Evolutionary conservation across 441 rosid genomes (phyloP).

Genomic region (Erodium texanum): DNA sequence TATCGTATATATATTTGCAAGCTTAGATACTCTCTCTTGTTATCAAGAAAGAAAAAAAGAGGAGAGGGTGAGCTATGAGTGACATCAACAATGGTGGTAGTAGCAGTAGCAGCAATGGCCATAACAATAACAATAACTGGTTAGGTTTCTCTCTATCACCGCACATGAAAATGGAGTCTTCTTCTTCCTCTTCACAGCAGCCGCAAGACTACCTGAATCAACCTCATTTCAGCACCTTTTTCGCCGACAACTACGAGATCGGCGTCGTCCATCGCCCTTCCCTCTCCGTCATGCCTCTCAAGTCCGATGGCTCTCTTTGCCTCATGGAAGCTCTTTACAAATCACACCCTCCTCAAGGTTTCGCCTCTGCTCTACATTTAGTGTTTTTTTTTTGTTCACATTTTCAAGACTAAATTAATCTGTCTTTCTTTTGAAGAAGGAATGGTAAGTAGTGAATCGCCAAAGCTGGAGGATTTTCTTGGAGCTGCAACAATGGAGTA

Average conservation of each 20-base stretch:
- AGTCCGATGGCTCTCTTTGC: slow-evolving; percentile 96
- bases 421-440: slow-evolving; percentile 18
- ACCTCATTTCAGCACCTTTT: too few species aligned
- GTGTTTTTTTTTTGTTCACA: neutral
- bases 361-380: slow-evolving; percentile 1
- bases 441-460: slow-evolving; percentile 45
- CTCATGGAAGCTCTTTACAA: slow-evolving; percentile 78
- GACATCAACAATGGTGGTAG: too few species aligned
- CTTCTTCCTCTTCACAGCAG: neutral
- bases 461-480: slow-evolving; percentile 92
- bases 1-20: too few species aligned
- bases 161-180: neutral
- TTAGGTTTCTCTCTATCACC: too few species aligned
- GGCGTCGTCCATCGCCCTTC: too few species aligned
- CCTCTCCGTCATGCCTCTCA: slow-evolving; percentile 52
- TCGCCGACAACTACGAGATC: too few species aligned
- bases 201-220: too few species aligned
- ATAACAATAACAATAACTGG: neutral
- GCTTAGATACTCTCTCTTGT: too few species aligned
- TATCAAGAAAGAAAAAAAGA: too few species aligned
- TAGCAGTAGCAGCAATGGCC: too few species aligned
- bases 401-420: neutral
- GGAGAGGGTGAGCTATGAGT: too few species aligned
- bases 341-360: slow-evolving; percentile 28
- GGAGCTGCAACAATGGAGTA: too few species aligned